Evolutionary conservation across 495 filamentous ascomycete genomes (phyloP).

Genomic region (Penicillium macrosclerotiorum): DNA sequence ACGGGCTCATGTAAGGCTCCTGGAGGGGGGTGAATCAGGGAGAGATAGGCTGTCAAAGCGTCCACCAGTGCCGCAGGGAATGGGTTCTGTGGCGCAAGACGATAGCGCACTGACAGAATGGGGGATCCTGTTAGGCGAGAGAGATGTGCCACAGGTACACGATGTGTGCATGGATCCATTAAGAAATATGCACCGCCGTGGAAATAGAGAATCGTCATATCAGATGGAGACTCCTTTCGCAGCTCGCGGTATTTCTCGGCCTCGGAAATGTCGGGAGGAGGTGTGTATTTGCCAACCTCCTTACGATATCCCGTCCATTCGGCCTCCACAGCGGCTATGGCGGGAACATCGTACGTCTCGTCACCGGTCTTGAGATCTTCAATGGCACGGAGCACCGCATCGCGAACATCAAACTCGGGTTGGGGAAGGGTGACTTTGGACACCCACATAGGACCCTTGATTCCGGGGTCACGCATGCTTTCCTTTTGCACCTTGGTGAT

Average conservation of each 20-base stretch:
- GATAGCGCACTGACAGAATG: conserved; percentile 79
- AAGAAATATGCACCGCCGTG: conserved; percentile 87
- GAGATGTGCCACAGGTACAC: conserved; percentile 43
- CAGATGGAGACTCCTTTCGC: conserved; percentile 64
- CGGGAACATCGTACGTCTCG: conserved; percentile 52
- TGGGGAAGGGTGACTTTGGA: conserved; percentile 59
- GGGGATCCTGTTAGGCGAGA: conserved; percentile 54
- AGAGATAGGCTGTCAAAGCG: conserved; percentile 77
- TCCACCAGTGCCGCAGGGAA: conserved; percentile 85
- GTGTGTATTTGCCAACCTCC: conserved; percentile 52
- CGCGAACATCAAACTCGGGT: conserved; percentile 57
- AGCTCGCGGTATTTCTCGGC: conserved; percentile 68
- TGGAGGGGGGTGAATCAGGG: conserved; percentile 74
- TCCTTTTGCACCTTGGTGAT: conserved; percentile 64
- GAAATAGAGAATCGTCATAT: conserved; percentile 77
- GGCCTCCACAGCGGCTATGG: conserved; percentile 61
- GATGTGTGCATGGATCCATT: conserved; percentile 73
- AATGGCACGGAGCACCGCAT: conserved; percentile 61
- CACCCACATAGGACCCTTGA: conserved; percentile 82
- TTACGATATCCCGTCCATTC: conserved; percentile 83
- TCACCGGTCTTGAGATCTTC: conserved; percentile 54
- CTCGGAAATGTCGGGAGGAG: conserved; percentile 61
- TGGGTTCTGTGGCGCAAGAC: conserved; percentile 78
- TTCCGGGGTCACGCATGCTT: conserved; percentile 58
- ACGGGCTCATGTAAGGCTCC: conserved; percentile 71